phyloP scores from a whole-genome alignment of 257 asterid species.

The Forsythia viridissima region DNA sequence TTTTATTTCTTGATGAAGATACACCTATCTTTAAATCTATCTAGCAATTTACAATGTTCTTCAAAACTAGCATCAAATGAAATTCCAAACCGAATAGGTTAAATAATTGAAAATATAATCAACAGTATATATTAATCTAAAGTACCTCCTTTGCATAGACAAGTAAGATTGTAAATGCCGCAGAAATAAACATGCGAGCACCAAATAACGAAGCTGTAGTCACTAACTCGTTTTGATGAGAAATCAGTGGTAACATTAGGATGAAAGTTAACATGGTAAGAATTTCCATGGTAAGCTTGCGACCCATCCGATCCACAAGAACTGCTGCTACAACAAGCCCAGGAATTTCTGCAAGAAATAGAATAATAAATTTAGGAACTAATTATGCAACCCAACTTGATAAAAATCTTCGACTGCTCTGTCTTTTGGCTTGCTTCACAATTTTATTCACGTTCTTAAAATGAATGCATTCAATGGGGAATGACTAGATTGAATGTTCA shows the following conservation, averaged over 20 bases:
- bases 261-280: not conserved
- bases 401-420: too few species aligned
- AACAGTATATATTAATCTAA: not conserved
- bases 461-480: too few species aligned
- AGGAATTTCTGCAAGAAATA: constrained; percentile 9
- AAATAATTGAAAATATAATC: not conserved
- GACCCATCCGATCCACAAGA: constrained; percentile 13
- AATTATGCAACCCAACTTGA: not conserved
- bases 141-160: not conserved
- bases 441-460: too few species aligned
- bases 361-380: not conserved
- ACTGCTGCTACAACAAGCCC: constrained; percentile 19
- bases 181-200: constrained; percentile 17
- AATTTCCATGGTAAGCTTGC: constrained; percentile 15
- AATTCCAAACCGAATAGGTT: not conserved
- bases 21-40: not conserved
- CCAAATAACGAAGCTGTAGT: constrained; percentile 11
- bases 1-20: not conserved
- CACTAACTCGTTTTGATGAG: constrained; percentile 11
- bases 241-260: not conserved
- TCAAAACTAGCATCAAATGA: not conserved
- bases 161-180: not conserved
- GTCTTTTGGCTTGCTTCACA: too few species aligned
- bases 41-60: too few species aligned
- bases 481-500: too few species aligned